Conservation (phyloP, 2,329 filamentous ascomycete species). For the Trichoderma koningii region DNA sequence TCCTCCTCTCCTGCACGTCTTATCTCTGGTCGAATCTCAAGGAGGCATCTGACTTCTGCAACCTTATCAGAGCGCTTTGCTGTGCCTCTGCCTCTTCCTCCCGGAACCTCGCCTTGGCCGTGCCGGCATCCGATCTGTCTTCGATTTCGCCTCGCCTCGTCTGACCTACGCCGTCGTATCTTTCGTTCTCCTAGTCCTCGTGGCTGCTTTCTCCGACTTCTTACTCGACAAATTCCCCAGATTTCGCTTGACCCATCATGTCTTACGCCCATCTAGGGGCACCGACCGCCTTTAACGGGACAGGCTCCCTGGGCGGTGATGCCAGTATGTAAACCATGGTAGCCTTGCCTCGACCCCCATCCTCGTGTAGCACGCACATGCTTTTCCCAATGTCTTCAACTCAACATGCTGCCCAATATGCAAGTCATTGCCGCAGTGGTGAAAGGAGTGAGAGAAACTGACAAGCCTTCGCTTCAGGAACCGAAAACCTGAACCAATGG, state of each 20-base stretch:
- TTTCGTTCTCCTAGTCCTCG: constrained; percentile 13
- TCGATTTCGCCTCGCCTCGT: constrained; percentile 12
- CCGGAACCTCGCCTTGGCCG: constrained; percentile 23
- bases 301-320: constrained; percentile 71
- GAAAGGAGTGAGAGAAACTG: constrained; percentile 5
- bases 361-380: constrained; percentile 21
- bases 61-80: constrained; percentile 23
- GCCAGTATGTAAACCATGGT: constrained; percentile 61
- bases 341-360: constrained; percentile 1
- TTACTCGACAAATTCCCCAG: constrained; percentile 15
- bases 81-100: constrained; percentile 10
- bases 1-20: constrained; percentile 21
- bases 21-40: constrained; percentile 21
- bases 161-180: background rate
- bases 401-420: background rate
- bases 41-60: constrained; percentile 25
- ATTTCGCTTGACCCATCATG: constrained; percentile 45
- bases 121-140: constrained; percentile 24
- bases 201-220: constrained; percentile 21
- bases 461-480: constrained; percentile 51
- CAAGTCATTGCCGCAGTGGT: constrained; percentile 9
- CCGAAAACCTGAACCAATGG: constrained; percentile 93
- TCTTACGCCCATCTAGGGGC: constrained; percentile 62
- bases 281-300: constrained; percentile 64
- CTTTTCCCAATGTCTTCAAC: background rate